A percentile compares a stretch with the other conserved stretches of the same genome.
Evolutionary conservation across 2,329 filamentous ascomycete species (phyloP).

Genomic region (Sporothrix brasiliensis): DNA sequence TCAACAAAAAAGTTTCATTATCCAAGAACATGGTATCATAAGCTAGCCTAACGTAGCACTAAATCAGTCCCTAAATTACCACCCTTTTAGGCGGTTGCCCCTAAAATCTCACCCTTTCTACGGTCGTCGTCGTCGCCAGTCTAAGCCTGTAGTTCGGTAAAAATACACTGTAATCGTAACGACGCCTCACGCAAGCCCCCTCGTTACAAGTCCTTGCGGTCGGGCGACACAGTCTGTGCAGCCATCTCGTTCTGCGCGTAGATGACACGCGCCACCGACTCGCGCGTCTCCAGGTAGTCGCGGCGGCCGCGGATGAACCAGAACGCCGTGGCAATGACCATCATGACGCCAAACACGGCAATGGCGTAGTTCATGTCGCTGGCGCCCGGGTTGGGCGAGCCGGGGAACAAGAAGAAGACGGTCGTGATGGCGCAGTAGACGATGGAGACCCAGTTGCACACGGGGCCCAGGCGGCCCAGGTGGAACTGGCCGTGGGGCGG

Average conservation of each 20-base stretch:
- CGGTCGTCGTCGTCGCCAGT: not conserved
- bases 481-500: conserved; percentile 44
- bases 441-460: conserved; percentile 33
- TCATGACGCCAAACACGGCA: conserved; percentile 35
- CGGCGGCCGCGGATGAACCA: conserved; percentile 34
- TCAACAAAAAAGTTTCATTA: not conserved
- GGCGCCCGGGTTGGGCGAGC: conserved; percentile 32
- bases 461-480: conserved; percentile 28
- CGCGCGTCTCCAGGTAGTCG: conserved; percentile 32
- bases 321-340: conserved; percentile 33
- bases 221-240: not conserved
- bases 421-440: conserved; percentile 35
- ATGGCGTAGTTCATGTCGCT: conserved; percentile 36
- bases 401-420: conserved; percentile 36
- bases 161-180: not conserved
- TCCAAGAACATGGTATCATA: not conserved
- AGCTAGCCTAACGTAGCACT: not conserved
- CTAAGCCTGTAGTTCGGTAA: not conserved
- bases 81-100: not conserved
- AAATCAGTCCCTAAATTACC: not conserved
- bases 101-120: not conserved
- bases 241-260: conserved; percentile 26
- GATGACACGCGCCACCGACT: conserved; percentile 27
- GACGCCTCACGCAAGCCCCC: no score
- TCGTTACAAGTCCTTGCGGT: conserved; percentile 16